phyloP scores from a whole-genome alignment of 768 basidiomycete species.

The Mrakia frigida region DNA sequence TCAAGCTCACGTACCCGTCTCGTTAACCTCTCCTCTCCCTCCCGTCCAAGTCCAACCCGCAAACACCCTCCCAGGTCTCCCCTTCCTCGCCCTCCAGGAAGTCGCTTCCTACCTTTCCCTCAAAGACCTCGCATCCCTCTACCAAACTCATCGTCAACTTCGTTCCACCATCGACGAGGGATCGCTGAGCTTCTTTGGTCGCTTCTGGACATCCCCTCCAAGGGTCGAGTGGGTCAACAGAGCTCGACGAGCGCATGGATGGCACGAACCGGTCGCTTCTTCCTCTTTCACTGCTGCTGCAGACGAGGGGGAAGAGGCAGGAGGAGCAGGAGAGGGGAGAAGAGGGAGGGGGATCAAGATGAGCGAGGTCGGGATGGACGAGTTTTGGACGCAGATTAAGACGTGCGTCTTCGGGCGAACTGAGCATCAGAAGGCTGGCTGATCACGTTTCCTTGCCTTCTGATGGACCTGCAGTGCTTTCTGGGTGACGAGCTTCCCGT shows the following conservation, averaged over 20 bases:
- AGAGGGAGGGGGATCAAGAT: neutral
- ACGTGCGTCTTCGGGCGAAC: neutral
- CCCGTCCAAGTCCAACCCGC: neutral
- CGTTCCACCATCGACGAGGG: constrained; percentile 9
- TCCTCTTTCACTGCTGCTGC: neutral
- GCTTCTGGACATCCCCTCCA: neutral
- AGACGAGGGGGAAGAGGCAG: neutral
- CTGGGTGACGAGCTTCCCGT: constrained; percentile 5
- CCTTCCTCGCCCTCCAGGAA: neutral
- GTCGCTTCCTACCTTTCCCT: neutral
- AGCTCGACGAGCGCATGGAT: neutral
- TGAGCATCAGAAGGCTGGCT: neutral
- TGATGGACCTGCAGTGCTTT: neutral
- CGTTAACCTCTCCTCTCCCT: neutral
- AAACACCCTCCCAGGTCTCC: constrained; percentile 2
- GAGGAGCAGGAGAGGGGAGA: neutral
- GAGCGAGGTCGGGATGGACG: constrained; percentile 10
- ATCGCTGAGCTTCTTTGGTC: neutral
- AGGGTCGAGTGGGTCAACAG: neutral
- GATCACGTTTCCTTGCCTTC: neutral
- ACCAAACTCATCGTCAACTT: constrained; percentile 2
- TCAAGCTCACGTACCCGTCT: neutral
- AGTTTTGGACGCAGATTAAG: constrained; percentile 14
- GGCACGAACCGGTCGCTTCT: neutral
- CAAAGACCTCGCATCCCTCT: neutral